Base-by-base conservation (phyloP, 2,329 filamentous ascomycete genomes). In the Pyrenophora graminea region DNA sequence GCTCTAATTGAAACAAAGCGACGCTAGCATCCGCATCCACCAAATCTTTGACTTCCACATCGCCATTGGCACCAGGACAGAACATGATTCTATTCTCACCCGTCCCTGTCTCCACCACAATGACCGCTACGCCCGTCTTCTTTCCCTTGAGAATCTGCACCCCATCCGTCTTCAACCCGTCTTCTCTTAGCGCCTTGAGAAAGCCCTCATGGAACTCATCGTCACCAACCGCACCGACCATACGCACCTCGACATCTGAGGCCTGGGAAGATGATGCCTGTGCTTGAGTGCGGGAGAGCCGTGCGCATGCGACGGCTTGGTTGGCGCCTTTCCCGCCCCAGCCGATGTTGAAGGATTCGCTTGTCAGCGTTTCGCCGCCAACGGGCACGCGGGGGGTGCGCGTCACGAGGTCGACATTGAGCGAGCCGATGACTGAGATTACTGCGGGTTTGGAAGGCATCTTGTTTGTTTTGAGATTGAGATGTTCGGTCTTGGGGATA, bases 311-410 rank as follows among this genome's bases (percentile, higher is more conserved):
- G 48, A 96, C 89, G 53, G 91, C 92, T 78, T 97, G 93, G 78
- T 97, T 97, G 54, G 92, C 91, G 58, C 93, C 93, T 77, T 99
- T 99, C 50, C 94, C 93, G 64, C 93, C 94, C 25, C 89, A 87
- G 37, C 89, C 91, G 31, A 87, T 90, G 68, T 82, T 82, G 76
- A 96, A 96, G 17, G 85, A 85, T 59, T 79, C 85, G 40, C 90
- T 84, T 2, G 89, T 92, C 44, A 97, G 81, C 2, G 93, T 97
- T 76, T 99, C 93, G 61, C 93, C 94, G 1, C 88, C 86, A 1
- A 82, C 77, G 1, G 94, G 93, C 57, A 96, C 85, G 57, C 93
- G 90, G 4, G 90, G 80, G 30, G 94, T 94, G 65, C 90, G 86
- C 34, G 91, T 92, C 57, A 96, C 90, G 58, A 97, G 86, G 77